Conservation (phyloP, 1,284 basidiomycete species). For the Fomitopsis schrenkii region DNA sequence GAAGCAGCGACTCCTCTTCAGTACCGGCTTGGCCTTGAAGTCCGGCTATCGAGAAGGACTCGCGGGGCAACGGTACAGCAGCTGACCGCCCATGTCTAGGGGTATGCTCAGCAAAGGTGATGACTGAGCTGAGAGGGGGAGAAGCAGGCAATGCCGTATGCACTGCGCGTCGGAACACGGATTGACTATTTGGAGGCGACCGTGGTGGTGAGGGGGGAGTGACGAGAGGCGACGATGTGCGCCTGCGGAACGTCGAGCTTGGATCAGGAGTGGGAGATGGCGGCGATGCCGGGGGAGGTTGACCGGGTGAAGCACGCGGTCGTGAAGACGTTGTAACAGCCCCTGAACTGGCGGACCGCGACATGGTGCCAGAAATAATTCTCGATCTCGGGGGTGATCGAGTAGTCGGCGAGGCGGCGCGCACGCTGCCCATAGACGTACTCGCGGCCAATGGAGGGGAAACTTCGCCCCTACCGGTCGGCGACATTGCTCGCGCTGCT, state of each 20-base stretch:
- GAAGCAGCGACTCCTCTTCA: slow-evolving; percentile 61
- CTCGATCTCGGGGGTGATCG: slow-evolving; percentile 42
- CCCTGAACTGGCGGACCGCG: slow-evolving; percentile 36
- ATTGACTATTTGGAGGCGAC: slow-evolving; percentile 33
- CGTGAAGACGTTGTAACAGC: slow-evolving; percentile 28
- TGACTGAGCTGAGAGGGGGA: slow-evolving; percentile 29
- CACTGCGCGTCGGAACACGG: slow-evolving; percentile 41
- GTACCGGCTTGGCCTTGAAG: slow-evolving; percentile 26
- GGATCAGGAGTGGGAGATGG: slow-evolving; percentile 42
- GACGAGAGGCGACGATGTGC: slow-evolving; percentile 50
- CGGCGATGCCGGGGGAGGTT: slow-evolving; percentile 35
- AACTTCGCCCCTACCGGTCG: slow-evolving; percentile 38
- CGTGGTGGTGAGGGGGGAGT: slow-evolving; percentile 16
- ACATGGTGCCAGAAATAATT: slow-evolving; percentile 32
- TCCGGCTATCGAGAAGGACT: slow-evolving; percentile 31
- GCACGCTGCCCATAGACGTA: slow-evolving; percentile 25
- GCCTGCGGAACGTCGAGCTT: slow-evolving; percentile 33
- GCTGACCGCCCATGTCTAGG: slow-evolving; percentile 25
- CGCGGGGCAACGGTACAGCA: slow-evolving; percentile 27
- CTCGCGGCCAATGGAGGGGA: slow-evolving; percentile 39
- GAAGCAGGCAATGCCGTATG: slow-evolving; percentile 43
- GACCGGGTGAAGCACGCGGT: slow-evolving; percentile 23
- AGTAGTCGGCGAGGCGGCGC: slow-evolving; percentile 38
- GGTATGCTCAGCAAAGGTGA: slow-evolving; percentile 33
- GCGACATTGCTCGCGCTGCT: slow-evolving; percentile 38